These are phyloP conservation scores for Bolboschoenus planiculmis DNA, from an alignment of 176 grass and related monocot genomes.

Conservation along the genomic window DNA sequence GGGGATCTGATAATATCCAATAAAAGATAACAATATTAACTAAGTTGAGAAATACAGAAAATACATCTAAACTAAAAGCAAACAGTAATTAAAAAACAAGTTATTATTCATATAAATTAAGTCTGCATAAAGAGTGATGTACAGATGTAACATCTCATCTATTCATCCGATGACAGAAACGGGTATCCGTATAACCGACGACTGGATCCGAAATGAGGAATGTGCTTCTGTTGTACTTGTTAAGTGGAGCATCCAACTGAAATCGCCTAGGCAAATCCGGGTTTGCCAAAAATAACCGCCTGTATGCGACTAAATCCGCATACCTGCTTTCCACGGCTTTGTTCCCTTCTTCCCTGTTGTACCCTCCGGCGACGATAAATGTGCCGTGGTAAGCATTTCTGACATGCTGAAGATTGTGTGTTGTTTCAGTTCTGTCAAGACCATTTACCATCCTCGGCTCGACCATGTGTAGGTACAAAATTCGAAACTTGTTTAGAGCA, in stretches of 20 bases:
- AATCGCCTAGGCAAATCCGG: slow-evolving; percentile 63
- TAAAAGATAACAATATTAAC: too few species aligned
- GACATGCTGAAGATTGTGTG: slow-evolving; percentile 37
- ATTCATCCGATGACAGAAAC: slow-evolving; percentile 29
- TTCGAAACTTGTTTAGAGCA: slow-evolving; percentile 44
- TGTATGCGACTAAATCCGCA: slow-evolving; percentile 64
- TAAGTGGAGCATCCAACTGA: slow-evolving; percentile 53
- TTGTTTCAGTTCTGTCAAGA: slow-evolving; percentile 35
- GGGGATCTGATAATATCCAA: too few species aligned
- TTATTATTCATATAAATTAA: neutral
- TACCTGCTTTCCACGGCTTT: slow-evolving; percentile 37
- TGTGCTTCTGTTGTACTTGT: slow-evolving; percentile 55
- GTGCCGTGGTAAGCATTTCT: slow-evolving; percentile 56
- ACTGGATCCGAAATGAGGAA: slow-evolving; percentile 70
- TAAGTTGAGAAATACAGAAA: too few species aligned
- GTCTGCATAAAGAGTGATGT: neutral
- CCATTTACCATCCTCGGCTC: slow-evolving; percentile 46
- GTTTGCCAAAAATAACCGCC: slow-evolving; percentile 65
- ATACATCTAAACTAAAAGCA: too few species aligned
- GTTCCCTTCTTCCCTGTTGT: slow-evolving; percentile 51
- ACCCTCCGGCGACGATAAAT: slow-evolving; percentile 47
- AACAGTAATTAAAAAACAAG: neutral
- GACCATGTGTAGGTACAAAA: slow-evolving; percentile 58
- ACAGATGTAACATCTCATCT: neutral
- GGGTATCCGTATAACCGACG: slow-evolving; percentile 60